phyloP scores from a whole-genome alignment of 2,329 filamentous ascomycete species.

The Apiospora aurea region DNA sequence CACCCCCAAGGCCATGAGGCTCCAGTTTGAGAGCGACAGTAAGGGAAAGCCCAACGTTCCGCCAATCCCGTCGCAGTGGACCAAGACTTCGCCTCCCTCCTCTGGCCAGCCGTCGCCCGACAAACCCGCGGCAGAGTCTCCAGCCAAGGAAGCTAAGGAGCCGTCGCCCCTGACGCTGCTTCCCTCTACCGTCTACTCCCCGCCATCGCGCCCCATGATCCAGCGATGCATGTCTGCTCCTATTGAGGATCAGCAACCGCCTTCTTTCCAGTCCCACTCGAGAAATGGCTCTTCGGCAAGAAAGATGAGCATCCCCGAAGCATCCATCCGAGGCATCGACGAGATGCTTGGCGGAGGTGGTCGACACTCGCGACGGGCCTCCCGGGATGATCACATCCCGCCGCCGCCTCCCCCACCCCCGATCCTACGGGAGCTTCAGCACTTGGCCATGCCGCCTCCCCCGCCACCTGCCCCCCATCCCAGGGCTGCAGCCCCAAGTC shows the following conservation, averaged over 20 bases:
- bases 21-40: conserved; percentile 71
- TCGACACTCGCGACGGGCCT: conserved; percentile 50
- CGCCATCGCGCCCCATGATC: conserved; percentile 56
- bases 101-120: conserved; percentile 47
- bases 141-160: conserved; percentile 39
- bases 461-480: conserved; percentile 68
- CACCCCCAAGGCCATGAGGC: conserved; percentile 89
- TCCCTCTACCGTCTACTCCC: conserved; percentile 67
- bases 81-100: conserved; percentile 49
- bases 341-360: conserved; percentile 49
- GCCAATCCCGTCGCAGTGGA: conserved; percentile 56
- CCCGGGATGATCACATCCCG: conserved; percentile 57
- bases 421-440: conserved; percentile 68
- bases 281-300: conserved; percentile 43
- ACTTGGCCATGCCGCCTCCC: conserved; percentile 66
- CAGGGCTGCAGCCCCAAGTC: conserved; percentile 48
- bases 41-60: conserved; percentile 62
- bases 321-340: conserved; percentile 55
- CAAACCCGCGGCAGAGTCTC: conserved; percentile 38
- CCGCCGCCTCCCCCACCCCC: conserved; percentile 62
- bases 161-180: conserved; percentile 53
- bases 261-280: conserved; percentile 26
- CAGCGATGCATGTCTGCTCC: conserved; percentile 70
- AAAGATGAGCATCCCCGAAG: conserved; percentile 47
- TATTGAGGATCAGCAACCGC: conserved; percentile 54